Conservation (phyloP, 108 stramenopile species). For the Bacterosira constricta region DNA sequence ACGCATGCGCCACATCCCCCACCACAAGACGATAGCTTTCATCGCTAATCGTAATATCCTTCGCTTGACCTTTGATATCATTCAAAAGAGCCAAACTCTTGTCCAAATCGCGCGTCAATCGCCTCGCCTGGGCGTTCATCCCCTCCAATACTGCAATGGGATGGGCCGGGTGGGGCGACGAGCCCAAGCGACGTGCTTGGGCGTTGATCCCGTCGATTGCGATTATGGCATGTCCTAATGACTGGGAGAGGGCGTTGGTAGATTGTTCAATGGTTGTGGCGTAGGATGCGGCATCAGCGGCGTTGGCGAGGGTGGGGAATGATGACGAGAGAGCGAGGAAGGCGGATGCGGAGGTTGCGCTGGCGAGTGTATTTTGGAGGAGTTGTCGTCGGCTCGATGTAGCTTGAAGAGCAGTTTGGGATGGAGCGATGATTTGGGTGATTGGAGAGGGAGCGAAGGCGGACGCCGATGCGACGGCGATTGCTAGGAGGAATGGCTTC, state of each 20-base stretch:
- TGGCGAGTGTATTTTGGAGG: neutral
- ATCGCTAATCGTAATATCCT: conserved; percentile 19
- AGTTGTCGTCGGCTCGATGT: neutral
- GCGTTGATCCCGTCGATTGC: conserved; percentile 42
- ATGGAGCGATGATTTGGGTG: neutral
- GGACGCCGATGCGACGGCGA: neutral
- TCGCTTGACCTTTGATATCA: conserved; percentile 18
- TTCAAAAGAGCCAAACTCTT: conserved; percentile 9
- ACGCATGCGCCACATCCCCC: conserved; percentile 18
- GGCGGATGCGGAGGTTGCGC: neutral
- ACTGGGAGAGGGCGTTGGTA: conserved; percentile 33
- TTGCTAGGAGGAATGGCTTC: neutral
- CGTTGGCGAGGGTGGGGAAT: neutral
- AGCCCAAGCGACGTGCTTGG: conserved; percentile 32
- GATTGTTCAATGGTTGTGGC: conserved; percentile 24
- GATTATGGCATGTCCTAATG: conserved; percentile 37
- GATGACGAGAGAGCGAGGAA: neutral
- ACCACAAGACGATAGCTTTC: conserved; percentile 5
- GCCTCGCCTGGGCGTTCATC: conserved; percentile 34
- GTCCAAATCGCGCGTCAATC: conserved; percentile 21
- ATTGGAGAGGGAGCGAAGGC: neutral
- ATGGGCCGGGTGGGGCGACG: conserved; percentile 22
- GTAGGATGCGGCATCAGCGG: neutral
- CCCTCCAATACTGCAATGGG: conserved; percentile 42
- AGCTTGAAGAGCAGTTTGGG: neutral